Evolutionary conservation across 2,329 filamentous ascomycete genomes (phyloP).

Genomic region (Colletotrichum cordylinicola): DNA sequence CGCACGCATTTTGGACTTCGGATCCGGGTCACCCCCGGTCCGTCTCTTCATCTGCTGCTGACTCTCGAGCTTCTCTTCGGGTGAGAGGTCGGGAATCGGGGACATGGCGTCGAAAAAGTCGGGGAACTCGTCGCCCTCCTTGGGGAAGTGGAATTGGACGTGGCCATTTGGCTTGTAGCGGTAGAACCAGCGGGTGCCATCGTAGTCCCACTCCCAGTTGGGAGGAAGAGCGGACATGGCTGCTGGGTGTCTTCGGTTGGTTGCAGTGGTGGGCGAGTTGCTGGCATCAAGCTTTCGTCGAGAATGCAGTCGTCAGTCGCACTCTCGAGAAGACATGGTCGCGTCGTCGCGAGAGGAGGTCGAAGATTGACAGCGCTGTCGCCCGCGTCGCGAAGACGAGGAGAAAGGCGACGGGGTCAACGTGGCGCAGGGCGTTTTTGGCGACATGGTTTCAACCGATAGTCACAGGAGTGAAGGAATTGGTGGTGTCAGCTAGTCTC

Average conservation of each 20-base stretch:
- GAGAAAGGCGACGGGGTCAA: neutral
- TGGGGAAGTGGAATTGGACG: conserved; percentile 62
- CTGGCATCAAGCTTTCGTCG: neutral
- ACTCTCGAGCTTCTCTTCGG: conserved; percentile 59
- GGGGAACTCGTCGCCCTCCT: conserved; percentile 63
- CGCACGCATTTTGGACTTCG: conserved; percentile 20
- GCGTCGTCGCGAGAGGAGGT: neutral
- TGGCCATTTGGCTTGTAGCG: conserved; percentile 59
- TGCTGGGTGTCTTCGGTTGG: neutral
- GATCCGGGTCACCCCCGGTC: conserved; percentile 20
- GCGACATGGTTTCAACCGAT: conserved; percentile 13
- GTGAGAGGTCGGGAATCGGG: conserved; percentile 46
- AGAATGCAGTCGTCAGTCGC: neutral
- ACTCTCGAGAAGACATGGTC: neutral
- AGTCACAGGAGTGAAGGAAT: neutral
- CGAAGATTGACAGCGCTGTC: neutral
- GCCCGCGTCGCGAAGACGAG: neutral
- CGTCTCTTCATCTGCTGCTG: conserved; percentile 53
- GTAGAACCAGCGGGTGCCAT: conserved; percentile 64
- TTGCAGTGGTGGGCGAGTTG: neutral
- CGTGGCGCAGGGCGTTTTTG: conserved; percentile 14
- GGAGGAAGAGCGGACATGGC: conserved; percentile 51
- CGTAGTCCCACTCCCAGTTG: conserved; percentile 65
- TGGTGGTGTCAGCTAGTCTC: conserved; percentile 2
- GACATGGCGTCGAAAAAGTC: conserved; percentile 47